Base-by-base conservation (phyloP, 495 filamentous ascomycete species). In the Lophiotrema nucula region DNA sequence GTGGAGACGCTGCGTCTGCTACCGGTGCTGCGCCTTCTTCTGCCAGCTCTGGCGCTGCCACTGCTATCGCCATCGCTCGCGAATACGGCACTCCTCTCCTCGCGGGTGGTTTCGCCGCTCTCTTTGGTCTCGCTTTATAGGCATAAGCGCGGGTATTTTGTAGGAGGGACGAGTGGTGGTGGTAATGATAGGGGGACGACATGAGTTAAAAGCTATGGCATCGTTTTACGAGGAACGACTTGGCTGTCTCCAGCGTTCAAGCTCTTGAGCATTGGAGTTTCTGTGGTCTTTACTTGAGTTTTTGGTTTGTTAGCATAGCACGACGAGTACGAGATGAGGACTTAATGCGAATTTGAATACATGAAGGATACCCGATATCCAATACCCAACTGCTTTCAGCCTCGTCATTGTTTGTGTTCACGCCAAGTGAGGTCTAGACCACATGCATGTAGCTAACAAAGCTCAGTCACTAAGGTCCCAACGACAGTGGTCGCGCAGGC, bases 61-160 rank as follows among this genome's bases (percentile, higher is more conserved):
- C 58, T 21, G 68, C 70, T 21, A 27, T 74, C 57, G 62, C 64
- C 44, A 18, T 81, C 42, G 72, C 70, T 13, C 72, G 74, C 68
- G 74, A 76, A 16, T 77, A 77, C 65, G 80, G 79, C 23, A 79
- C 78, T 49, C 74, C 75, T 51, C 38, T 79, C 38, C 65, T 83
- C 56, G 79, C 74, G 18, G 75, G 70, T 41, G 75, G 70, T 51
- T 55, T 82, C 63, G 66, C 79, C 42, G 68, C 76, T 43, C 69
- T 77, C 42, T 75, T 81, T 48, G 75, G 78, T 35, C 50, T 83
- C 51, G 68, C 77, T 55, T 67, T 83, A 66, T 82, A 77, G 69
- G 56, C 10, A n/a, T 23, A 37, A 6, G 22, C 33, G n/a, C n/a
- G n/a, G n/a, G n/a, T n/a, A n/a, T n/a, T n/a, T n/a, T n/a, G n/a